Evolutionary conservation across 139 green algal species (phyloP), one percentile per base, ranked within the genome.

Genomic region (Deuterostichococcus epilithicus): DNA sequence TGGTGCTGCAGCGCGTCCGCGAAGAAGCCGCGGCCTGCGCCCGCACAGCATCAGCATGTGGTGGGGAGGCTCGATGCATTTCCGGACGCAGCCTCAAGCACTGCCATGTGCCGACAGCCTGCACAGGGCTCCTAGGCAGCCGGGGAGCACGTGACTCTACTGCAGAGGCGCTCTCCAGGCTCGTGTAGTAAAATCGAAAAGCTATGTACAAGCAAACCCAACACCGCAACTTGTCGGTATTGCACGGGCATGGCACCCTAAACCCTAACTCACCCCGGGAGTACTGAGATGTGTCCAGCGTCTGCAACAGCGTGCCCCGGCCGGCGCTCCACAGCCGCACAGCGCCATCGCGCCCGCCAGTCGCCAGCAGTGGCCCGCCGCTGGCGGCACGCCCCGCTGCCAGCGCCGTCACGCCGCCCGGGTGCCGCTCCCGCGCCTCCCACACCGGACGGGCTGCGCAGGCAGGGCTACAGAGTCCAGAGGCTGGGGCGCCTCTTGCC

Each of bases 311-410:
- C 28, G 42, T 38, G 65, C 80, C 80, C 0, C 23, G 45, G 75
- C 75, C 32, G 25, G 42, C 37, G 3, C 66, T 52, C 80, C 75
- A 84, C 28, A 88, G 42, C 6, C 63, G 68, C 42, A 90, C 74
- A 44, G 36, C 76, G 36, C 87, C 87, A 37, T 90, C 84, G 63
- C 76, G 78, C 13, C 77, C 78, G n/a, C 87, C 87, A 30, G 80
- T 78, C 36, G 79, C 85, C 70, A 90, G 52, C 28, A 86, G 32
- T 28, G 81, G 74, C 22, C 73, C 70, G 13, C 77, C 77, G 77
- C 44, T 34, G 5, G 76, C 68, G 2, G 35, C 34, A 10, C 37
- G 34, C 0, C 44, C 65, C 2, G 20, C 65, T 18, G 39, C 72
- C 45, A 73, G 71, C 42, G 60, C 59, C 6, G 45, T 72, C 3